Evolutionary conservation across 2,329 filamentous ascomycete species (phyloP).

Genomic region (Berkeleyomyces rouxiae): DNA sequence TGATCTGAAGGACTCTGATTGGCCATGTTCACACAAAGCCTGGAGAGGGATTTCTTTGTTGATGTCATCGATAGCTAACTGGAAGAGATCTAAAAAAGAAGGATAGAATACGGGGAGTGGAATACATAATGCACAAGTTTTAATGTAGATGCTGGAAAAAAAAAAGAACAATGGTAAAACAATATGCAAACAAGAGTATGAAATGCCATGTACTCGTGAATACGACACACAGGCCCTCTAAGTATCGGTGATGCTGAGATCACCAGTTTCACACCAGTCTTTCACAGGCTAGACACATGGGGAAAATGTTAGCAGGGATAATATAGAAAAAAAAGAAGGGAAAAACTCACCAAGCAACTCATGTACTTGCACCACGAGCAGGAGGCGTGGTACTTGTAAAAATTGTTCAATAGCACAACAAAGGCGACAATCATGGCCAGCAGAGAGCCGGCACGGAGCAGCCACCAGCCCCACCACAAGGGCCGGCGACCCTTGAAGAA

Average conservation of each 20-base stretch:
- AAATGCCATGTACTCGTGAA: not conserved
- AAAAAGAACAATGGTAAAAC: not conserved
- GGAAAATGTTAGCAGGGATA: conserved; percentile 16
- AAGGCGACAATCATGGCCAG: conserved; percentile 73
- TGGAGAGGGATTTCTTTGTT: no score
- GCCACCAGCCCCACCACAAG: conserved; percentile 96
- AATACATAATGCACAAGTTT: not conserved
- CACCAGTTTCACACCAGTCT: conserved; percentile 46
- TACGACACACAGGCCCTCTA: not conserved
- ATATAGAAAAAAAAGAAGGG: not conserved
- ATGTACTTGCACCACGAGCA: conserved; percentile 93
- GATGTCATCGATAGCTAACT: not conserved
- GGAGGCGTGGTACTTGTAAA: conserved; percentile 60
- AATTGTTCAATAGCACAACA: conserved; percentile 75
- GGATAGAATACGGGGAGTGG: not conserved
- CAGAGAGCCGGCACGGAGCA: conserved; percentile 62
- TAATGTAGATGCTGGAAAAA: not conserved
- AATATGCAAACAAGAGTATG: not conserved
- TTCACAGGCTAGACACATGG: conserved; percentile 37
- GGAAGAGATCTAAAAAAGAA: not conserved
- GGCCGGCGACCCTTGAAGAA: conserved; percentile 90
- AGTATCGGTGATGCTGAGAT: conserved; percentile 15
- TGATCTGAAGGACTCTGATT: no score
- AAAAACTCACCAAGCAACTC: conserved; percentile 65
- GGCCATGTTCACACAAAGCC: no score